Base-by-base conservation (phyloP, 2,329 filamentous ascomycete species). In the Albifimbria verrucaria region DNA sequence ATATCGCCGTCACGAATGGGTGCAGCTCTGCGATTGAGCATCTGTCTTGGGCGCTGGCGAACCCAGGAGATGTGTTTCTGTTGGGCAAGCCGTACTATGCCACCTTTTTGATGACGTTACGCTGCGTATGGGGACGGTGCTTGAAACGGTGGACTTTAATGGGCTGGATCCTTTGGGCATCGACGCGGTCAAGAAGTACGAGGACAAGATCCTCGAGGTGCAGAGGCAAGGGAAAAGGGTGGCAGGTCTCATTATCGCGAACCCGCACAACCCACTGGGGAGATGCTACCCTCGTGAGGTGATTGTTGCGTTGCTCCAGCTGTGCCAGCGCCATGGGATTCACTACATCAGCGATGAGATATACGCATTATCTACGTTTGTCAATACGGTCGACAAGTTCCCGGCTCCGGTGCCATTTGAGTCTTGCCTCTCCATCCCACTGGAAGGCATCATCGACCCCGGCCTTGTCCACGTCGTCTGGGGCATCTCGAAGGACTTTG, bases 241-340 rank as follows among this genome's bases (percentile, higher is more conserved):
- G n/a, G 68, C 69, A 17, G 78, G 69, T 0, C 55, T 83, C n/a
- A 72, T 83, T 54, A 67, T 82, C 3, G 77, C 76, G 49, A 70
- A 80, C 49, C 76, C 78, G 2, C 77, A 80, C 50, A 81, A 81
- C 52, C 79, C 79, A 0, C 68, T 81, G 1, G 79, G 79, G 0
- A 66, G 73, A 6, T 79, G 76, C 62, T 79, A 79, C 56, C 54
- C 75, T 4, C 68, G 68, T 3, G 59, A 64, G 3, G 66, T 68
- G 4, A 56, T 81, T 9, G 55, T 73, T 5, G 65, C 63, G 3
- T 59, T 78, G 7, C 73, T 81, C 70, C 63, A 62, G 18, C 59
- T 83, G 26, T 83, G 80, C 57, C 58, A 69, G 44, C 68, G 72
- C 51, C 66, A 83, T 56, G 56, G 69, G 3, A 65, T 84, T 4